Evolutionary conservation across 2,329 filamentous ascomycete genomes (phyloP).

Genomic region (Colletotrichum musae): DNA sequence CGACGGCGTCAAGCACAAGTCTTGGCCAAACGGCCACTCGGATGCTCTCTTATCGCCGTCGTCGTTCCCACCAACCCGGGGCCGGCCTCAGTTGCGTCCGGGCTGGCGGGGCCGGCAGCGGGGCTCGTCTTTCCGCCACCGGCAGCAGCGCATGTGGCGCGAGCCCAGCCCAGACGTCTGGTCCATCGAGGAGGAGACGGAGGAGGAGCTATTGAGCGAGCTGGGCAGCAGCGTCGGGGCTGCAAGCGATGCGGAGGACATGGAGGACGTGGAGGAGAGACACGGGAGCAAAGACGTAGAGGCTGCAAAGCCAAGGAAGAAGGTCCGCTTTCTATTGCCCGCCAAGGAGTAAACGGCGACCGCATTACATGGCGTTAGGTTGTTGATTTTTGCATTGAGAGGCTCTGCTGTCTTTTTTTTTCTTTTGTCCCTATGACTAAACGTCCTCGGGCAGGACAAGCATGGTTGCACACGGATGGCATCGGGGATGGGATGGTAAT

Average conservation of each 20-base stretch:
- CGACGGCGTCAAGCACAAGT: conserved; percentile 50
- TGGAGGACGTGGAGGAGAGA: conserved; percentile 41
- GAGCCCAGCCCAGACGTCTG: conserved; percentile 73
- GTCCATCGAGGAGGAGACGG: conserved; percentile 72
- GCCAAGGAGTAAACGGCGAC: conserved; percentile 50
- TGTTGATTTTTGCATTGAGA: conserved; percentile 43
- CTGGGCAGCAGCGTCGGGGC: conserved; percentile 51
- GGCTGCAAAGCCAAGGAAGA: conserved; percentile 68
- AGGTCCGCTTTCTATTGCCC: conserved; percentile 69
- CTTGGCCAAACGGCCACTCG: conserved; percentile 47
- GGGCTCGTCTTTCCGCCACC: conserved; percentile 50
- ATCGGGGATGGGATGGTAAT: conserved; percentile 25
- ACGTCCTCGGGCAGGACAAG: conserved; percentile 24
- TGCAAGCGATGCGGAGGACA: conserved; percentile 47
- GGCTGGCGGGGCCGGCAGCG: conserved; percentile 49
- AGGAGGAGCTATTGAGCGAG: conserved; percentile 66
- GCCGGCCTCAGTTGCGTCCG: conserved; percentile 44
- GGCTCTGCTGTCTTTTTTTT: conserved; percentile 40
- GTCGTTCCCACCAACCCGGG: conserved; percentile 48
- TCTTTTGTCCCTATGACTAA: conserved; percentile 22
- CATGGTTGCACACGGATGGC: conserved; percentile 22
- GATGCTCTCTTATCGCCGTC: conserved; percentile 52
- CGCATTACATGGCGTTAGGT: conserved; percentile 32
- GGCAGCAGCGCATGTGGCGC: conserved; percentile 66
- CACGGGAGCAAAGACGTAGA: conserved; percentile 51